Conservation (phyloP, 108 stramenopile species). For the Conticribra guillardii region DNA sequence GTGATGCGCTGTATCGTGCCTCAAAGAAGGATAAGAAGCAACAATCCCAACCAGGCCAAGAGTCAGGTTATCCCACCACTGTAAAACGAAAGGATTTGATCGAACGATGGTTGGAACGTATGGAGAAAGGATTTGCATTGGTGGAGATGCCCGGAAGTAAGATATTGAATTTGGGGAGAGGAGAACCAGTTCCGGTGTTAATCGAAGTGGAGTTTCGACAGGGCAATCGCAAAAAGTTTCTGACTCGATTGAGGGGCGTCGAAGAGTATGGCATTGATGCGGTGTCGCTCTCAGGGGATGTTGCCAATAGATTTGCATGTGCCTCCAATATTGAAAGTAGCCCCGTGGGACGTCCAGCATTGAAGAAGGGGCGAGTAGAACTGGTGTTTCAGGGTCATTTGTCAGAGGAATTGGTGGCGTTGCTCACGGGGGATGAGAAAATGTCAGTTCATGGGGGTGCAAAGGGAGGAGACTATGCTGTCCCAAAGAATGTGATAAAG, state of each 20-base stretch:
- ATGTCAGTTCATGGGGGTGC: conserved; percentile 75
- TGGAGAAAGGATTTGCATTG: conserved; percentile 70
- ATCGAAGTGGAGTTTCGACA: conserved; percentile 69
- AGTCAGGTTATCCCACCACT: conserved; percentile 33
- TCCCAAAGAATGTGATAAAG: conserved; percentile 67
- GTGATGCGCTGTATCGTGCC: conserved; percentile 66
- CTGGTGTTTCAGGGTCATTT: conserved; percentile 77
- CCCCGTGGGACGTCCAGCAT: conserved; percentile 59
- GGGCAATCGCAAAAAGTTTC: conserved; percentile 73
- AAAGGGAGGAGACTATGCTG: conserved; percentile 57
- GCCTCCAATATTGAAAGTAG: conserved; percentile 58
- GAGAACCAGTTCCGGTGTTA: conserved; percentile 61
- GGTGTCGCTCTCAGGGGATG: conserved; percentile 54
- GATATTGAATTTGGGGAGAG: conserved; percentile 58
- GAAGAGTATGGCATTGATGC: conserved; percentile 80
- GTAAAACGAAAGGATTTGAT: conserved; percentile 68
- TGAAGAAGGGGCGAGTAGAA: conserved; percentile 71
- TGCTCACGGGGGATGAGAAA: conserved; percentile 75
- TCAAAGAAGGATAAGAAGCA: conserved; percentile 51
- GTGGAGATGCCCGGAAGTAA: conserved; percentile 81
- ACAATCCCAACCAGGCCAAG: conserved; percentile 1
- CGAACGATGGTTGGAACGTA: conserved; percentile 51
- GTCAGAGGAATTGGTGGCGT: conserved; percentile 71
- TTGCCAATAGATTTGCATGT: conserved; percentile 75
- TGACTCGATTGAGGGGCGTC: conserved; percentile 71